Evolutionary conservation across 495 filamentous ascomycete genomes (phyloP), one percentile per base, ranked within the genome.

Genomic region (Aspergillus haitiensis): DNA sequence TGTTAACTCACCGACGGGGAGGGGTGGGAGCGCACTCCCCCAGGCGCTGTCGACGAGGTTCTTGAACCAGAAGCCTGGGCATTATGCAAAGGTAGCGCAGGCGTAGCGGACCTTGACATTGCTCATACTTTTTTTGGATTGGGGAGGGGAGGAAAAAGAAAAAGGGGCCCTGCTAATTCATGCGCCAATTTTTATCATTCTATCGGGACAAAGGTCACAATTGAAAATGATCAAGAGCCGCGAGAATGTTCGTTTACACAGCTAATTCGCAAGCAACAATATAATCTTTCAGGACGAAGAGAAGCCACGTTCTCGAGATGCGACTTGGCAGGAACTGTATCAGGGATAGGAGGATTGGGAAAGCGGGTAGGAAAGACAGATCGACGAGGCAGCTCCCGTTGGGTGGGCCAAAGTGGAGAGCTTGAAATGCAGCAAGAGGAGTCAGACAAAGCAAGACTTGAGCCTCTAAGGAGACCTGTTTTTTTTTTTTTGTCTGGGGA

Each of bases 41-140:
- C 62, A 56, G 79, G 65, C 45, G 70, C 70, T 57, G 76, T 67
- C 44, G 72, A 75, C 8, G 71, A 59, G 42, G 72, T 67, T 58
- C 71, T 71, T 54, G 69, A 66, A 61, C 69, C 67, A 61, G 71
- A 56, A 52, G 63, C 65, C 60, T 76, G 72, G 66, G 72, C 75
- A 77, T 83, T 78, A 73, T 84, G 74, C 70, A 82, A 72, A 65
- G 81, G 79, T 44, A 86, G 74, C 62, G 81, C 72, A 66, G 83
- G 82, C 63, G 82, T 81, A 59, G 76, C 70, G 60, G 84, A 81
- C 74, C 78, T 83, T 77, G 81, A 86, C 82, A 85, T 86, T 66
- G 82, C 73, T 79, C 81, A 84, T 78, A 70, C 74, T 72, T 69
- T 71, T 59, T 50, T 58, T 42, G 15, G 39, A 42, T 13, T 9